A percentile compares a stretch with the other conserved stretches of the same genome.
phyloP scores from a whole-genome alignment of 768 basidiomycete genomes.

The Agaricus bisporus region DNA sequence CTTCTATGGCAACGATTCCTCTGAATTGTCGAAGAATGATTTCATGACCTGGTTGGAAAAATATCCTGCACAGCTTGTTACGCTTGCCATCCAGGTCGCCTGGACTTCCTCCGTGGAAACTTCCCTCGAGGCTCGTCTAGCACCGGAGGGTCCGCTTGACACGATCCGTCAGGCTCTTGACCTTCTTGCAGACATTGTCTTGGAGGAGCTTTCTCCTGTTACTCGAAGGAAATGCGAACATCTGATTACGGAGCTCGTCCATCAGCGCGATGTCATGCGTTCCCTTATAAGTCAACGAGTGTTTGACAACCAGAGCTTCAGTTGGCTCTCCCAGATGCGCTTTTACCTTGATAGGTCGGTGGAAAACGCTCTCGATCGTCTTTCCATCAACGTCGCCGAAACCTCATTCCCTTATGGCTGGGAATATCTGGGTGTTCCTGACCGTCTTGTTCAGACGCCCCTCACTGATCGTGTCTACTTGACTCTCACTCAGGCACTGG shows the following conservation, averaged over 20 bases:
- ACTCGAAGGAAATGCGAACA: slow-evolving; percentile 99
- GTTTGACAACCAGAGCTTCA: slow-evolving; percentile 65
- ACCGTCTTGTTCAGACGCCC: slow-evolving; percentile 96
- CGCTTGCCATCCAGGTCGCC: slow-evolving; percentile 89
- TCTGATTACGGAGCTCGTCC: slow-evolving; percentile 96
- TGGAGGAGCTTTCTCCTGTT: slow-evolving; percentile 81
- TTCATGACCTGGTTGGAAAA: slow-evolving; percentile 90
- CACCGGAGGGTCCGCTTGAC: slow-evolving; percentile 63
- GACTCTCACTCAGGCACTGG: slow-evolving; percentile 91
- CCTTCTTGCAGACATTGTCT: slow-evolving; percentile 92
- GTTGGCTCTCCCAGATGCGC: slow-evolving; percentile 98
- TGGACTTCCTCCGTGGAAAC: slow-evolving; percentile 87
- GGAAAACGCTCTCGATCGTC: slow-evolving; percentile 75
- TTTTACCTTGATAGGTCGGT: slow-evolving; percentile 78
- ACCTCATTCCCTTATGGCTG: slow-evolving; percentile 95
- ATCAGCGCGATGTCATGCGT: slow-evolving; percentile 93
- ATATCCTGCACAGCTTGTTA: slow-evolving; percentile 94
- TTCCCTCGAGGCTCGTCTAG: slow-evolving; percentile 48
- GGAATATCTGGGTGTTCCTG: slow-evolving; percentile 97
- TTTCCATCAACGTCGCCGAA: slow-evolving; percentile 82
- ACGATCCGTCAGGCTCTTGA: slow-evolving; percentile 82
- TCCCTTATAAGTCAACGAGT: slow-evolving; percentile 63
- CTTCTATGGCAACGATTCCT: slow-evolving; percentile 64
- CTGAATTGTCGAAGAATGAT: slow-evolving; percentile 52
- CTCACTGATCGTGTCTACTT: slow-evolving; percentile 96